These are phyloP conservation scores for Fusarium sp. DNA, from an alignment of 2,329 filamentous ascomycete genomes.

Conservation along the genomic window DNA sequence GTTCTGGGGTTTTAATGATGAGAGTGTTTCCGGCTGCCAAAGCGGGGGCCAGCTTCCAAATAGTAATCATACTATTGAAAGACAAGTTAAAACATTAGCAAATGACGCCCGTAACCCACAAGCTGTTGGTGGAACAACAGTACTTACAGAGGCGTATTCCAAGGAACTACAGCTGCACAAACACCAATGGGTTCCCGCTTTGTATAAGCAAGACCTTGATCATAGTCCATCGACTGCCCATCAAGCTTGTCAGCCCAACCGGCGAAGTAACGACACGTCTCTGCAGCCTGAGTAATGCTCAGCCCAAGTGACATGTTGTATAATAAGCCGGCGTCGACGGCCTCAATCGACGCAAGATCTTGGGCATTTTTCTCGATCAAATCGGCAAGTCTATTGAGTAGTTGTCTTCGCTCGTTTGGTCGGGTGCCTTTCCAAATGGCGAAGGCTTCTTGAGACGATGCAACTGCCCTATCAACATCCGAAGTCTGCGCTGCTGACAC, in stretches of 20 bases:
- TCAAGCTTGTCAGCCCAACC: constrained; percentile 89
- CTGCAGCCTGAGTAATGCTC: constrained; percentile 55
- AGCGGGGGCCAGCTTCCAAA: constrained; percentile 75
- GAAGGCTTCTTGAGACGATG: constrained; percentile 84
- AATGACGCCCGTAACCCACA: too few species aligned
- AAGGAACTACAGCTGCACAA: constrained; percentile 78
- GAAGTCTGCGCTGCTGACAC: constrained; percentile 22
- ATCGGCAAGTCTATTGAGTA: constrained; percentile 80
- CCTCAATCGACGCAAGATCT: constrained; percentile 81
- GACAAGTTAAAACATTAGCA: neutral
- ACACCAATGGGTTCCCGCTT: constrained; percentile 82
- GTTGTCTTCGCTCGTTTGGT: constrained; percentile 74
- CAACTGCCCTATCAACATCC: constrained; percentile 81
- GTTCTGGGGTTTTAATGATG: constrained; percentile 73
- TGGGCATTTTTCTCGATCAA: constrained; percentile 81
- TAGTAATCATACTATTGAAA: constrained; percentile 29
- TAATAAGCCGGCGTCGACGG: constrained; percentile 85
- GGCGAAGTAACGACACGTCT: constrained; percentile 72
- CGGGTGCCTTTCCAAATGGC: constrained; percentile 29
- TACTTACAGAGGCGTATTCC: constrained; percentile 75
- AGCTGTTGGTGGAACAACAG: fast-evolving
- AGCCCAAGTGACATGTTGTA: constrained; percentile 64
- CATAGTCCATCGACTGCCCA: constrained; percentile 83
- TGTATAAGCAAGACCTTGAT: constrained; percentile 78
- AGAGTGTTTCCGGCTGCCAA: constrained; percentile 73